Conservation (phyloP, 371 early-diverging fungal species). For the Lichtheimia corymbifera region DNA sequence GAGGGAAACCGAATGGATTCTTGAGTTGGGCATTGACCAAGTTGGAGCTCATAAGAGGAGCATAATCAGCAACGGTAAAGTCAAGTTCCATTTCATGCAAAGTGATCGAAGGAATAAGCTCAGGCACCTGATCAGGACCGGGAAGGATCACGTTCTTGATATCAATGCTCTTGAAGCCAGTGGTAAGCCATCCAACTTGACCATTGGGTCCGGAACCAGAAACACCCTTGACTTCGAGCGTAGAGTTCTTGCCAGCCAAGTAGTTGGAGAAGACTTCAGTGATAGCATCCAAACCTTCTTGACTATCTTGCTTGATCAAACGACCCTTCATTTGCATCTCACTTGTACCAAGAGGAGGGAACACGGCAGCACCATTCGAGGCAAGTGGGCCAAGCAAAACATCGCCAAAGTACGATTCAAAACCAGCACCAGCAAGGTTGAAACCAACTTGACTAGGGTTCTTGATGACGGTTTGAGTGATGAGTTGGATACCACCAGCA, state of each 20-base stretch:
- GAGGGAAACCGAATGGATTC: slow-evolving; percentile 62
- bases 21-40: slow-evolving; percentile 51
- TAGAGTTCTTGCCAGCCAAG: slow-evolving; percentile 41
- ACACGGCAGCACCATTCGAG: slow-evolving; percentile 20
- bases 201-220: slow-evolving; percentile 53
- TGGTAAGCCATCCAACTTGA: slow-evolving; percentile 54
- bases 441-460: slow-evolving; percentile 60
- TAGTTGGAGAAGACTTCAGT: slow-evolving; percentile 53
- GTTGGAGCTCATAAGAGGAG: slow-evolving; percentile 47
- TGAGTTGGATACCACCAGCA: slow-evolving; percentile 47
- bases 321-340: slow-evolving; percentile 44
- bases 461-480: slow-evolving; percentile 40
- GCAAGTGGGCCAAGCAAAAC: slow-evolving; percentile 33
- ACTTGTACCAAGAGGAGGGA: slow-evolving; percentile 27
- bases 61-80: slow-evolving; percentile 54
- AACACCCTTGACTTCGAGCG: slow-evolving; percentile 47
- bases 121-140: slow-evolving; percentile 34
- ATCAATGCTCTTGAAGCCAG: slow-evolving; percentile 52
- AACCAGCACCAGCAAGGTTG: slow-evolving; percentile 26
- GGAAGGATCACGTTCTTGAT: slow-evolving; percentile 54
- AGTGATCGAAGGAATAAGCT: slow-evolving; percentile 45
- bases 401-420: slow-evolving; percentile 22
- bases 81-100: slow-evolving; percentile 52
- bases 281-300: slow-evolving; percentile 43
- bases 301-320: slow-evolving; percentile 37